phyloP scores from a whole-genome alignment of 345 rosid genomes.

The Gossypium rotundifolium region DNA sequence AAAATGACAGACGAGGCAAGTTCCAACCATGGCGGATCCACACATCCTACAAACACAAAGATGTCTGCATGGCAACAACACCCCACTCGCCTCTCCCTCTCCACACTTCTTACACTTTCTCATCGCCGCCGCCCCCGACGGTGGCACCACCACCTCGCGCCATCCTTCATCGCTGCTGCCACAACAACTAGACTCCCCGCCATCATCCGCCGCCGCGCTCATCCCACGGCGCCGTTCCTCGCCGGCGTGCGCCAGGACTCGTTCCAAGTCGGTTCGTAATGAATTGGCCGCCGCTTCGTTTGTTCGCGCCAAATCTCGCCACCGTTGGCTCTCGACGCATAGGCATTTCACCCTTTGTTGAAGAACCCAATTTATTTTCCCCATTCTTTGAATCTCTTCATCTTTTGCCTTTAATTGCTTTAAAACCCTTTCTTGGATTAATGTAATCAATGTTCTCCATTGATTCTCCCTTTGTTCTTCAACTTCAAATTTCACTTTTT shows the following conservation, averaged over 20 bases:
- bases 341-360: slow-evolving; percentile 52
- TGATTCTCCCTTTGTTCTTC: no score
- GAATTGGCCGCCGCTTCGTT: slow-evolving; percentile 66
- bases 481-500: no score
- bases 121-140: not conserved
- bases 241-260: slow-evolving; percentile 47
- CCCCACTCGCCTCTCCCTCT: slow-evolving; percentile 54
- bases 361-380: slow-evolving; percentile 54
- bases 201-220: slow-evolving; percentile 24
- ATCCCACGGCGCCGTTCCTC: slow-evolving; percentile 24
- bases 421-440: slow-evolving; percentile 35
- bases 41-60: slow-evolving; percentile 66
- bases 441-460: slow-evolving; percentile 32
- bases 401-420: slow-evolving; percentile 54
- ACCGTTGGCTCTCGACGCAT: slow-evolving; percentile 47
- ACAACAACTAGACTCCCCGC: slow-evolving; percentile 57
- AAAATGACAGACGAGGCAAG: slow-evolving; percentile 44
- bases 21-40: slow-evolving; percentile 42
- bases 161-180: slow-evolving; percentile 39
- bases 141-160: slow-evolving; percentile 2
- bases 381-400: slow-evolving; percentile 48
- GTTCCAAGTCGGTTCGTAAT: slow-evolving; percentile 47
- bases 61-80: slow-evolving; percentile 83
- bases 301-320: slow-evolving; percentile 56
- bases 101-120: slow-evolving; percentile 53